These are phyloP conservation scores for Odontarrhena argentea DNA, from an alignment of 345 rosid species.

Conservation along the genomic window DNA sequence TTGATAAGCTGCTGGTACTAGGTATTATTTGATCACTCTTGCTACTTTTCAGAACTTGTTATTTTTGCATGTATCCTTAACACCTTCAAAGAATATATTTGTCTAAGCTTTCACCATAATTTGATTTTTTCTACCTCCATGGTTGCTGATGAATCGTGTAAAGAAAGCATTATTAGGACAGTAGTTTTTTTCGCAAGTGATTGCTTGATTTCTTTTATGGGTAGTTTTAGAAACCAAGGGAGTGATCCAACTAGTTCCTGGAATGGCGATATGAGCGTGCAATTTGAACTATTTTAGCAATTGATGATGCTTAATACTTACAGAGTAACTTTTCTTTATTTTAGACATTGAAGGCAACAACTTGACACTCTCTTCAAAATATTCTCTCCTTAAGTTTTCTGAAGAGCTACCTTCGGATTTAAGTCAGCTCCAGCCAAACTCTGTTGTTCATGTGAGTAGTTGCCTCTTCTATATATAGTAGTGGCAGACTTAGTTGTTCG, in stretches of 20 bases:
- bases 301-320: slow-evolving; percentile 10
- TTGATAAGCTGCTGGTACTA: slow-evolving; percentile 78
- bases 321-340: slow-evolving; percentile 26
- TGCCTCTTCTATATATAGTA: slow-evolving; percentile 23
- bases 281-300: slow-evolving; percentile 8
- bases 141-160: neutral
- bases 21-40: slow-evolving; percentile 50
- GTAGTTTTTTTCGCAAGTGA: slow-evolving; percentile 2
- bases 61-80: slow-evolving; percentile 6
- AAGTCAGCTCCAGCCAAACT: slow-evolving; percentile 58
- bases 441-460: slow-evolving; percentile 71
- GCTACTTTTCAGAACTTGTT: slow-evolving; percentile 19
- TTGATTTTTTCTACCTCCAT: neutral
- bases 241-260: slow-evolving; percentile 14
- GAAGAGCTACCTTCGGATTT: slow-evolving; percentile 75
- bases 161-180: neutral
- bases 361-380: slow-evolving; percentile 80
- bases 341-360: slow-evolving; percentile 76
- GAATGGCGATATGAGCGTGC: slow-evolving; percentile 7
- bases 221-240: neutral
- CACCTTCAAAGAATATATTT: slow-evolving; percentile 2
- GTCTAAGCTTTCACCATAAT: neutral
- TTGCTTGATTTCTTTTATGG: slow-evolving; percentile 7
- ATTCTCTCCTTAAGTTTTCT: slow-evolving; percentile 65
- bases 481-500: neutral